Evolutionary conservation across 1,284 basidiomycete genomes (phyloP), one percentile per base, ranked within the genome.

Genomic region (Ganoderma multipileum): DNA sequence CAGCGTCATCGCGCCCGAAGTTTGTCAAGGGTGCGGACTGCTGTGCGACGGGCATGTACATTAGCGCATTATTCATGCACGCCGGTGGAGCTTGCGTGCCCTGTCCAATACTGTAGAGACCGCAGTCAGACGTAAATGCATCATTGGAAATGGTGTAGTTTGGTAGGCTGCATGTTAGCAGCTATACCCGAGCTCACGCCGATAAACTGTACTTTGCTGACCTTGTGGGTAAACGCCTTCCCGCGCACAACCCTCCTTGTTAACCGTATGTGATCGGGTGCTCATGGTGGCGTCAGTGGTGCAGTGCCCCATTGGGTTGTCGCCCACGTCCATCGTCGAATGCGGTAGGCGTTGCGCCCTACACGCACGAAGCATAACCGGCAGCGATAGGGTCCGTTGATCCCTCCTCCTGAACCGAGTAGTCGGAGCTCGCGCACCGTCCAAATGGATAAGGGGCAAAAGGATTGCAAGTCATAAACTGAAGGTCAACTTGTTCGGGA

Each of bases 181-280:
- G 11, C 26, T 60, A 60, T 60, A 36, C 38, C 58, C 58, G 58
- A 41, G 38, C 39, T 60, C 23, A 39, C 58, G 41, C 36, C 58
- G 58, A 39, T 41, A 23, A 3, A 23, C 36, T 42, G 23, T 39
- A 38, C 58, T 41, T 7, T 39, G 65, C 60, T 63, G 61, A 59
- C 65, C 50, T 38, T 41, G 55, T 67, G 60, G 42, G 59, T 57
- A 66, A 18, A n/a, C 36, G 38, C 18, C 54, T 44, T 67, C 65
- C 65, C 60, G 65, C 61, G 60, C 65, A 63, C 60, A 61, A 66
- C 60, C 52, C 47, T 39, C 42, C 62, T 39, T 39, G 14, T 36
- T 63, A 20, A n/a, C 36, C 30, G 20, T 30, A 9, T 11, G 11
- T 14, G 33, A 36, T 41, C 58, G 16, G 39, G 23, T 38, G 38